Conservation (phyloP, 345 rosid genomes). For the Bruguiera sexangula region DNA sequence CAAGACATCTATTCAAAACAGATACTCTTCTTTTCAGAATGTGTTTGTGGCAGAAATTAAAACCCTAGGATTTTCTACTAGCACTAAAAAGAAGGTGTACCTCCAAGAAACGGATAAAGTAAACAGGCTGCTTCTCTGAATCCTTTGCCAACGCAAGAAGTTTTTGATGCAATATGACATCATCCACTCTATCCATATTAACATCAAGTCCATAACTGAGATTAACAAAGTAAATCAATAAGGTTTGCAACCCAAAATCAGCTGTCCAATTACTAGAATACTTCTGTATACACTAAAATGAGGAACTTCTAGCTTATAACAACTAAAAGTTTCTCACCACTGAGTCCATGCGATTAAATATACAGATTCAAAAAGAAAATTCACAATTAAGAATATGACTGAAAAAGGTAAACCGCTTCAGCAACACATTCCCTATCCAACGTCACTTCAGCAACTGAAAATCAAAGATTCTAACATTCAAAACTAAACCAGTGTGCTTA, state of each 20-base stretch:
- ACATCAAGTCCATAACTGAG: slow-evolving; percentile 64
- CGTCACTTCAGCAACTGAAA: neutral
- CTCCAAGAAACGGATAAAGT: slow-evolving; percentile 60
- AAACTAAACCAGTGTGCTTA: neutral
- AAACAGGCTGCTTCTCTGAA: slow-evolving; percentile 57
- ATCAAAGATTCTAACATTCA: too few species aligned
- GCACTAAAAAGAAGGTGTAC: slow-evolving; percentile 27
- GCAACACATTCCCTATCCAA: neutral
- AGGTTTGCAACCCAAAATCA: neutral
- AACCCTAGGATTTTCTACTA: neutral
- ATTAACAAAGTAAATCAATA: slow-evolving; percentile 1
- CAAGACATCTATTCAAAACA: neutral
- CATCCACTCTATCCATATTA: slow-evolving; percentile 66
- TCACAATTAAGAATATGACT: neutral
- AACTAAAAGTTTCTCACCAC: too few species aligned
- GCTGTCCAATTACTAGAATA: too few species aligned
- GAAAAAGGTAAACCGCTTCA: neutral
- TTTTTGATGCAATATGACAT: slow-evolving; percentile 52
- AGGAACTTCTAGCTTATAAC: too few species aligned
- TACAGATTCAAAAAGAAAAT: neutral
- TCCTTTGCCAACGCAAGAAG: slow-evolving; percentile 60
- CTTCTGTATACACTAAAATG: too few species aligned
- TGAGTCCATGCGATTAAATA: too few species aligned
- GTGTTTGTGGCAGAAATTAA: too few species aligned
- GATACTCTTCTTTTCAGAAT: too few species aligned